Evolutionary conservation across 2,329 filamentous ascomycete species (phyloP), one percentile per base, ranked within the genome.

Genomic region (Colletotrichum neosansevieriae): DNA sequence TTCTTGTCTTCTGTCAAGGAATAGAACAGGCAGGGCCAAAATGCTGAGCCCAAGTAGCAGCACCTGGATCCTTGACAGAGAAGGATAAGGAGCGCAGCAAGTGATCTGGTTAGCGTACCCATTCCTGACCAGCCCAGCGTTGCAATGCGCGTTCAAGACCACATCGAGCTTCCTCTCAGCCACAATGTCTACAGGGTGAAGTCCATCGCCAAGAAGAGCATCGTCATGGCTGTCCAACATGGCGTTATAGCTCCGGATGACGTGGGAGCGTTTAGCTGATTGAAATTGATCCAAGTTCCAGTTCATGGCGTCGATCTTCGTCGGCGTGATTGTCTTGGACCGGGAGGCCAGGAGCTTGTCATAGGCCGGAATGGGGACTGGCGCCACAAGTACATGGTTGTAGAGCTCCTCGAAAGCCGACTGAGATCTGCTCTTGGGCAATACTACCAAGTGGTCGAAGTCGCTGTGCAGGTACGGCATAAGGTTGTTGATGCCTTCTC

Each of bases 111-210:
- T 84, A 0, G 82, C 81, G 62, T 82, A 83, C n/a, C 77, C 78
- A 42, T 42, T 51, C 11, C 58, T 75, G 71, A 68, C 75, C 68
- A 69, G 78, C 72, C 71, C 81, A 67, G 75, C 82, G 75, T 71
- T 89, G 75, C 88, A 89, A 56, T 85, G 82, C 17, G 83, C 74
- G 70, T 86, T 87, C 47, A 90, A 79, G 0, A 89, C 71, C 11
- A 88, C 76, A 71, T 86, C 81, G 6, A 82, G 80, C 74, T 83
- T 82, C 58, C 76, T 75, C 50, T 75, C 75, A 2, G 81, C 80
- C 15, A 86, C 78, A 34, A 76, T 75, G 29, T 80, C 76, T 15
- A 79, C 73, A 7, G 85, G 77, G 74, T 85, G 82, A 29, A 86
- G 70, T 3, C 84, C 83, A 70, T 81, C 81, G 49, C 80, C 79